A percentile compares a stretch with the other conserved stretches of the same genome.
Conservation (phyloP, 495 filamentous ascomycete genomes). For the Talaromyces liani region DNA sequence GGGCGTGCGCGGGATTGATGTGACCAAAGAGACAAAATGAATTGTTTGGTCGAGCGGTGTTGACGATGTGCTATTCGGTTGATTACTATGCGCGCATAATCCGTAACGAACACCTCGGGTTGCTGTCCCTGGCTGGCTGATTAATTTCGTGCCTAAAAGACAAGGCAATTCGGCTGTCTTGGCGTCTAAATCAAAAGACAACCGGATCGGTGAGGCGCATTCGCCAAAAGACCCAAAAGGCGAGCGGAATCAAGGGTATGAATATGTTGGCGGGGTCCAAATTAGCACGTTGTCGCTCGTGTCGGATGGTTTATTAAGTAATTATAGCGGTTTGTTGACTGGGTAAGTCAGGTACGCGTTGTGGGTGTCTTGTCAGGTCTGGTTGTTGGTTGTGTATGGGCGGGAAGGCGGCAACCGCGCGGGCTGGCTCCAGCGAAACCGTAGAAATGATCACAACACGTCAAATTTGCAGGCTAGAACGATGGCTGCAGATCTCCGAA, state of each 20-base stretch:
- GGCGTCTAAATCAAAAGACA: background rate
- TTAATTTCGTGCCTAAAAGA: conserved; percentile 6
- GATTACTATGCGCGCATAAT: background rate
- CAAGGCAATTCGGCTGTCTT: background rate
- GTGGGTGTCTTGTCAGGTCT: background rate
- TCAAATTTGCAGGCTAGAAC: background rate
- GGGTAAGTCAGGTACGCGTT: conserved; percentile 7
- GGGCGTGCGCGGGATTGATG: background rate
- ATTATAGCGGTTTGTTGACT: background rate
- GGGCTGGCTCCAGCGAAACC: background rate
- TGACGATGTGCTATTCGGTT: background rate
- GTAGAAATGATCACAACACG: conserved; percentile 4
- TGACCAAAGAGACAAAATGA: background rate
- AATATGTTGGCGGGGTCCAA: background rate
- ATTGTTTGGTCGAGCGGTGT: background rate
- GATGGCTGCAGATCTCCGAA: background rate
- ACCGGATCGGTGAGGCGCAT: background rate
- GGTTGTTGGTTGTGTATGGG: background rate
- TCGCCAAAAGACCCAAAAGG: background rate
- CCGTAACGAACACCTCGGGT: background rate
- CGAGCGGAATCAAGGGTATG: background rate
- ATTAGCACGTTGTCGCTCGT: background rate
- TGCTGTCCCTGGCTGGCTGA: background rate
- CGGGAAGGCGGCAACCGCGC: background rate
- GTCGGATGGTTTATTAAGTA: background rate